Evolutionary conservation across 1,284 basidiomycete species (phyloP).

Genomic region (Cystobasidium sp.): DNA sequence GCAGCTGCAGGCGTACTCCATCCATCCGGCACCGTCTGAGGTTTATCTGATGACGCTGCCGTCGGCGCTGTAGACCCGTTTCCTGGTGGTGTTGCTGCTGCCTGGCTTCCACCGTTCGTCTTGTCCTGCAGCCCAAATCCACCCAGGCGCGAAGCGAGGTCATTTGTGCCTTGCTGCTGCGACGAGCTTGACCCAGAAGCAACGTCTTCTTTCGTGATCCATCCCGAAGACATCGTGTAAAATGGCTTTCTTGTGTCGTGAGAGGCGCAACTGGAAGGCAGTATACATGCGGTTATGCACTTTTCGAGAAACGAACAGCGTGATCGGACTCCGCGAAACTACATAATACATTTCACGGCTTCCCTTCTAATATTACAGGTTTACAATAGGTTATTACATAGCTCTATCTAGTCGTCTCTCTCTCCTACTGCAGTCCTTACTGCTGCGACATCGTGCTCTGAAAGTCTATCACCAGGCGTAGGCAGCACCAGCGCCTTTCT

Average conservation of each 20-base stretch:
- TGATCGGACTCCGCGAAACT: no score
- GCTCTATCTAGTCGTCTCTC: neutral
- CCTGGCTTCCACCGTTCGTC: conserved; percentile 10
- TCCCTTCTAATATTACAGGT: no score
- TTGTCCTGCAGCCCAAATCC: conserved; percentile 36
- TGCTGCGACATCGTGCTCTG: neutral
- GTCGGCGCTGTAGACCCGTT: neutral
- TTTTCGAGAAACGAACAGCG: no score
- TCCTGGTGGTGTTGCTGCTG: conserved; percentile 6
- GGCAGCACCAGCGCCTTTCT: conserved; percentile 21
- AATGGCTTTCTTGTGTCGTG: no score
- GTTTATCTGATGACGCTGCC: neutral
- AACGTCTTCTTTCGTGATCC: conserved; percentile 20
- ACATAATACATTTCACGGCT: no score
- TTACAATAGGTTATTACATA: neutral
- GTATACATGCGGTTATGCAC: neutral
- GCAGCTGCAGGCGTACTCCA: conserved; percentile 21
- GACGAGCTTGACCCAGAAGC: neutral
- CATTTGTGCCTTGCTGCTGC: conserved; percentile 30
- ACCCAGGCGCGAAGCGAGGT: conserved; percentile 37
- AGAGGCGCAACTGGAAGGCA: neutral
- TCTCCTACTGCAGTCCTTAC: neutral
- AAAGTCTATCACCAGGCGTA: conserved; percentile 23
- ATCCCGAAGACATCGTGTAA: conserved; percentile 14
- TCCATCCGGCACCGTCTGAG: conserved; percentile 13